Evolutionary conservation across 1,284 basidiomycete genomes (phyloP).

Genomic region (Naganishia sp.): DNA sequence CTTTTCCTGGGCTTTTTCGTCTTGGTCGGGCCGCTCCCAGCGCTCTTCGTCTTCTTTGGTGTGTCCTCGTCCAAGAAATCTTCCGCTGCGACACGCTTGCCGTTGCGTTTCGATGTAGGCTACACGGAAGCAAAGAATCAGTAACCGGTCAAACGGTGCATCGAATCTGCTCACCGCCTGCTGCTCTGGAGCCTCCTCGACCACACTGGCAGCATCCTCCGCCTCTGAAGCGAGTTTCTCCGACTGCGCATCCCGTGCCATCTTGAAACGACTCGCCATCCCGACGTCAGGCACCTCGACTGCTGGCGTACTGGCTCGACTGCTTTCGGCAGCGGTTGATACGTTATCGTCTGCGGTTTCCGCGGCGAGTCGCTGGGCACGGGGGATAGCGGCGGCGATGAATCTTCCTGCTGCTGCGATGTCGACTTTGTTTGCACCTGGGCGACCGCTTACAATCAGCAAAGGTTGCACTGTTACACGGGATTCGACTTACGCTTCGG

Average conservation of each 20-base stretch:
- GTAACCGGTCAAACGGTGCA: too few relatives aligned
- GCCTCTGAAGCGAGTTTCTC: neutral
- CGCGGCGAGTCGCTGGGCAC: slow-evolving; percentile 22
- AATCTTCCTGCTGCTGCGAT: slow-evolving; percentile 31
- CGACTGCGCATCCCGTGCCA: neutral
- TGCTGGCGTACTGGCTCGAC: slow-evolving; percentile 4
- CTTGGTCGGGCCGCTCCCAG: neutral
- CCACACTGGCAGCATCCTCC: neutral
- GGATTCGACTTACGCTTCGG: slow-evolving; percentile 22
- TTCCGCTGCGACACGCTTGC: slow-evolving; percentile 22
- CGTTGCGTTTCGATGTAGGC: slow-evolving; percentile 10
- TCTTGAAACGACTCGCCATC: slow-evolving; percentile 29
- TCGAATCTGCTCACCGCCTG: neutral
- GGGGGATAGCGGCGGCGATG: slow-evolving; percentile 32
- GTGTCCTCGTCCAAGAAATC: slow-evolving; percentile 19
- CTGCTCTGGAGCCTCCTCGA: neutral
- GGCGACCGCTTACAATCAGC: neutral
- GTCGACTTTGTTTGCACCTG: slow-evolving; percentile 26
- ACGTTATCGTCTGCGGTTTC: neutral
- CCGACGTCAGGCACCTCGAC: slow-evolving; percentile 10
- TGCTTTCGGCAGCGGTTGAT: neutral
- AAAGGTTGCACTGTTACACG: neutral
- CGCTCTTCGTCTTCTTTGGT: neutral
- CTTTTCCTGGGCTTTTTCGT: slow-evolving; percentile 7
- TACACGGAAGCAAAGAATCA: neutral